These are phyloP conservation scores for Keithomyces neogunnii DNA, from an alignment of 2,329 filamentous ascomycete species.

Conservation along the genomic window DNA sequence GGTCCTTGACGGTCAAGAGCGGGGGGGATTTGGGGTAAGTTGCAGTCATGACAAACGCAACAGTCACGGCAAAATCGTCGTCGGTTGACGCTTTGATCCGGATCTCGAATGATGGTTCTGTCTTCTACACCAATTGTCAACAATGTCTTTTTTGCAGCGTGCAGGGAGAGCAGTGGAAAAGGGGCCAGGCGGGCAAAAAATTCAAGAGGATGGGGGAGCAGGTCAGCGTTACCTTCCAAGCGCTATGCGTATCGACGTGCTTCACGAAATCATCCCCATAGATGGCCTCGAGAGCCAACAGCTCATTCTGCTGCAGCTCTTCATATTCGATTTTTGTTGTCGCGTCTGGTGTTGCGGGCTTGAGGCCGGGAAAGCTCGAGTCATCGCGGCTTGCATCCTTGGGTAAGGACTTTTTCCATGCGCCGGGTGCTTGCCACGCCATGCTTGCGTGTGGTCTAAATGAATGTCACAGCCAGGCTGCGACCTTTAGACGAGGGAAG, in stretches of 20 bases:
- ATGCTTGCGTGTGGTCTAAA: constrained; percentile 30
- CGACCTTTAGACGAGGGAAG: constrained; percentile 37
- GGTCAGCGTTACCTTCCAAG: constrained; percentile 66
- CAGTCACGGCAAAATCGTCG: constrained; percentile 58
- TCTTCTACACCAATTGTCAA: constrained; percentile 44
- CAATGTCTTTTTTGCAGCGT: neutral
- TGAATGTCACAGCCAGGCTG: constrained; percentile 47
- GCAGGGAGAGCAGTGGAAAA: neutral
- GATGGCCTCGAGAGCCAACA: constrained; percentile 77
- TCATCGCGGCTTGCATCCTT: constrained; percentile 33
- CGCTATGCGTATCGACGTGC: constrained; percentile 59
- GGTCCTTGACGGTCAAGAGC: constrained; percentile 58
- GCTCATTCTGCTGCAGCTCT: constrained; percentile 80
- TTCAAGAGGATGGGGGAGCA: constrained; percentile 5
- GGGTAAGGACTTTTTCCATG: constrained; percentile 39
- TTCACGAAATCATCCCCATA: constrained; percentile 83
- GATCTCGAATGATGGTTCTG: constrained; percentile 76
- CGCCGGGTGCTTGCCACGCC: constrained; percentile 41
- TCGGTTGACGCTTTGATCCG: constrained; percentile 67
- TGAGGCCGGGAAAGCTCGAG: constrained; percentile 44
- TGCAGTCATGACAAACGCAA: constrained; percentile 76
- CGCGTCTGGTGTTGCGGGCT: constrained; percentile 31
- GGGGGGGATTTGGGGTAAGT: constrained; percentile 86
- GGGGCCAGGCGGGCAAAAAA: neutral
- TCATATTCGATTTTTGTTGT: constrained; percentile 57